Percentiles rank a stretch among this genome's conserved stretches.
Conservation (phyloP, 2,329 filamentous ascomycete genomes). For the Pyrenophora seminiperda region DNA sequence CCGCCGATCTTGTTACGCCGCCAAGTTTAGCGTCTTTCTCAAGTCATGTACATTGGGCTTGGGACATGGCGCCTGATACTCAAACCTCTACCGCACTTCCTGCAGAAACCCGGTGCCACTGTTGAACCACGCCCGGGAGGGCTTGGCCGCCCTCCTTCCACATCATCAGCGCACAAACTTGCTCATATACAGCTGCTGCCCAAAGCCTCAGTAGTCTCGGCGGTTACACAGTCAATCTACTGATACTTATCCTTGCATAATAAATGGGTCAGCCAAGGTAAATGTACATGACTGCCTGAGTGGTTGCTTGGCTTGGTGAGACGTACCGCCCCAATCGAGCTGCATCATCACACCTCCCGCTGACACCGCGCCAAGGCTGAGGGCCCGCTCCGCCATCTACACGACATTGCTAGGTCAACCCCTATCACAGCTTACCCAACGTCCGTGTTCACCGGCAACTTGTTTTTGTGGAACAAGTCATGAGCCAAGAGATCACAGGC, state of each 20-base stretch:
- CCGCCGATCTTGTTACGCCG: slow-evolving; percentile 18
- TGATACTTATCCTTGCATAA: slow-evolving; percentile 24
- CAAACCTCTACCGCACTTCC: slow-evolving; percentile 11
- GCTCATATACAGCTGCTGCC: slow-evolving; percentile 21
- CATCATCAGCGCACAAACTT: slow-evolving; percentile 5
- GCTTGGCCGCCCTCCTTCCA: slow-evolving; percentile 5
- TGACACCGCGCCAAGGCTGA: slow-evolving; percentile 23
- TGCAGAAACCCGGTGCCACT: neutral
- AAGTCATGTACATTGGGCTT: slow-evolving; percentile 1
- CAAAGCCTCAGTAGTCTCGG: slow-evolving; percentile 28
- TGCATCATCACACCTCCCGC: slow-evolving; percentile 23
- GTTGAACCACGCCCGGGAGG: neutral
- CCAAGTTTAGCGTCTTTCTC: slow-evolving; percentile 15
- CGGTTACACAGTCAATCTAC: slow-evolving; percentile 29
- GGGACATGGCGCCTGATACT: slow-evolving; percentile 1
- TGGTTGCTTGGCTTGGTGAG: slow-evolving; percentile 27
- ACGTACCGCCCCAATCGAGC: slow-evolving; percentile 28
- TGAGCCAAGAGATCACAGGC: slow-evolving; percentile 13
- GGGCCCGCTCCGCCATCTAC: slow-evolving; percentile 32
- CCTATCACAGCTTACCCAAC: slow-evolving; percentile 17
- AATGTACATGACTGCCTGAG: slow-evolving; percentile 23
- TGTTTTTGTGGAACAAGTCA: slow-evolving; percentile 20
- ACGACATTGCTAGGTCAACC: slow-evolving; percentile 20
- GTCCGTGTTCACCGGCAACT: neutral
- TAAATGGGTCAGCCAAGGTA: slow-evolving; percentile 33